Conservation (phyloP, 1,284 basidiomycete genomes). For the Kwoniella shivajii region DNA sequence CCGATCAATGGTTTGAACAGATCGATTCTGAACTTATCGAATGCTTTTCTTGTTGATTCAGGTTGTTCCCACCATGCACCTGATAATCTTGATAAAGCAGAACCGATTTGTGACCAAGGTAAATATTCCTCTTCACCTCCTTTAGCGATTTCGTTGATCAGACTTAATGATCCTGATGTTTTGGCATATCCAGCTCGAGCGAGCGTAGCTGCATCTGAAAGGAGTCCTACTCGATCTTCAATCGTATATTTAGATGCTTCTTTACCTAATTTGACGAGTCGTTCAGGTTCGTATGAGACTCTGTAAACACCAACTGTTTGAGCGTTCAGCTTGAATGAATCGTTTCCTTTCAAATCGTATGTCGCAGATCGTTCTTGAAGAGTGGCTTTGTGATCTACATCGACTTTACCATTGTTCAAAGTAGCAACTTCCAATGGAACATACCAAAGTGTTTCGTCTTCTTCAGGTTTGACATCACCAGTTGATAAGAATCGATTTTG, state of each 20-base stretch:
- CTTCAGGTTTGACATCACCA: slow-evolving; percentile 73
- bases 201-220: slow-evolving; percentile 78
- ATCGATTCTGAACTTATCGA: slow-evolving; percentile 69
- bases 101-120: slow-evolving; percentile 49
- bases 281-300: slow-evolving; percentile 81
- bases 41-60: slow-evolving; percentile 61
- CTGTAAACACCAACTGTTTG: slow-evolving; percentile 86
- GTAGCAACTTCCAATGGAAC: slow-evolving; percentile 79
- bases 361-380: slow-evolving; percentile 71
- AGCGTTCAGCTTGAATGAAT: slow-evolving; percentile 84
- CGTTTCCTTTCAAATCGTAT: slow-evolving; percentile 68
- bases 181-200: slow-evolving; percentile 77
- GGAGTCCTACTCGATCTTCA: slow-evolving; percentile 83
- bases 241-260: slow-evolving; percentile 80
- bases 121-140: slow-evolving; percentile 66
- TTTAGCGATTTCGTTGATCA: slow-evolving; percentile 68
- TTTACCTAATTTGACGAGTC: slow-evolving; percentile 73
- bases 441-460: slow-evolving; percentile 88
- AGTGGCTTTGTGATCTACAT: slow-evolving; percentile 67
- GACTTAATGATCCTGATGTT: slow-evolving; percentile 72
- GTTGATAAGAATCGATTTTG: slow-evolving; percentile 94
- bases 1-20: slow-evolving; percentile 80
- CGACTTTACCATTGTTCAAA: slow-evolving; percentile 62
- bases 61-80: slow-evolving; percentile 85
- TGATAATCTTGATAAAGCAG: slow-evolving; percentile 61